Conservation (phyloP, 495 filamentous ascomycete species). For the Beverwykella pulmonaria region DNA sequence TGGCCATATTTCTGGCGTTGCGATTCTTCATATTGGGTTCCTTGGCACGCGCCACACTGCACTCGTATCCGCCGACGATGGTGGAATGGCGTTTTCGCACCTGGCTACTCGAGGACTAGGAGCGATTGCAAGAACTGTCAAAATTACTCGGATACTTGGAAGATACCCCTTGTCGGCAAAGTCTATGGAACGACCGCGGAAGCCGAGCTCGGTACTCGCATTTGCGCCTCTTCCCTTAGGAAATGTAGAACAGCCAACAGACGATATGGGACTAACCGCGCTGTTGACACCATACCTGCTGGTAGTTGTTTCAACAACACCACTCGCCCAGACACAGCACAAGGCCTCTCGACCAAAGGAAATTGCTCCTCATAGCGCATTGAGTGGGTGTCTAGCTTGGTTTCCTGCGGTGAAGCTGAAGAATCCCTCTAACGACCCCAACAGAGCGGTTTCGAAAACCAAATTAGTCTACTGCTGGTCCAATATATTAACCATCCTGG, state of each 20-base stretch:
- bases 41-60: slow-evolving; percentile 94
- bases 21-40: slow-evolving; percentile 88
- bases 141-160: slow-evolving; percentile 85
- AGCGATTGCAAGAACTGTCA: slow-evolving; percentile 79
- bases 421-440: slow-evolving; percentile 58
- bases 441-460: slow-evolving; percentile 62
- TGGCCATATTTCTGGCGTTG: slow-evolving; percentile 76
- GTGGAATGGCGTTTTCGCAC: slow-evolving; percentile 97
- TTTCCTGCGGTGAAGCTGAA: slow-evolving; percentile 95
- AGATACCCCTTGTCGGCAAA: slow-evolving; percentile 72
- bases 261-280: slow-evolving; percentile 87
- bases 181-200: slow-evolving; percentile 64
- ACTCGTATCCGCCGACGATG: slow-evolving; percentile 94
- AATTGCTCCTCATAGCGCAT: slow-evolving; percentile 79
- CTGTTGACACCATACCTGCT: slow-evolving; percentile 95
- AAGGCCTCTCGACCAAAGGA: slow-evolving; percentile 90
- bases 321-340: slow-evolving; percentile 91
- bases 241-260: slow-evolving; percentile 85
- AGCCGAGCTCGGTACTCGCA: slow-evolving; percentile 92
- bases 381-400: slow-evolving; percentile 95
- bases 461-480: slow-evolving; percentile 99
- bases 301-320: slow-evolving; percentile 95
- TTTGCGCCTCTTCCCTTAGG: slow-evolving; percentile 89
- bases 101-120: slow-evolving; percentile 90
- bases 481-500: slow-evolving; percentile 87